phyloP scores from a whole-genome alignment of 768 basidiomycete genomes.

The Rossbeevera mucosa region DNA sequence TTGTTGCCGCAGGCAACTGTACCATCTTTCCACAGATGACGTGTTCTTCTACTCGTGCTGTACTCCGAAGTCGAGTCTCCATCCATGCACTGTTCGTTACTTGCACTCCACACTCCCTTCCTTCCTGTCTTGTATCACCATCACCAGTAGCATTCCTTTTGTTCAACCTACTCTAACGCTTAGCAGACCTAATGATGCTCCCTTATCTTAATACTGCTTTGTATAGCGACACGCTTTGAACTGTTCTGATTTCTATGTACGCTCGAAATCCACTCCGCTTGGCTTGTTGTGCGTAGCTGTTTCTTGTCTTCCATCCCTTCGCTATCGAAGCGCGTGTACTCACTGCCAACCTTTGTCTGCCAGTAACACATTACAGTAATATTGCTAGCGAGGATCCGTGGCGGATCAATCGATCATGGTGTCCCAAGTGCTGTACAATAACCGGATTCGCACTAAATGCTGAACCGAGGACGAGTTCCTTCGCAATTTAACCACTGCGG shows the following conservation, averaged over 20 bases:
- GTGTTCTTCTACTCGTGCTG: slow-evolving; percentile 13
- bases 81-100: not conserved
- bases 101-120: not conserved
- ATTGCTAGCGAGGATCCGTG: slow-evolving; percentile 5
- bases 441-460: not conserved
- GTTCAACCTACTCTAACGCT: not conserved
- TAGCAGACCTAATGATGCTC: not conserved
- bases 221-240: not conserved
- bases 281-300: not conserved
- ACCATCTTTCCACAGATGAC: slow-evolving; percentile 2
- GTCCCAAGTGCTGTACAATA: not conserved
- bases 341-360: not conserved
- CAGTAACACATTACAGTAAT: not conserved
- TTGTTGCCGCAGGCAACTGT: slow-evolving; percentile 4
- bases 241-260: not conserved
- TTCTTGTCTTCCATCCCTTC: not conserved
- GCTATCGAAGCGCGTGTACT: not conserved
- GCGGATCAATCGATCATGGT: not conserved
- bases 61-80: slow-evolving; percentile 2
- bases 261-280: not conserved
- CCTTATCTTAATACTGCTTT: slow-evolving; percentile 2
- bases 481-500: not conserved
- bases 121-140: slow-evolving; percentile 7
- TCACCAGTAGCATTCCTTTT: slow-evolving; percentile 8
- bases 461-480: not conserved